Evolutionary conservation across 2,329 filamentous ascomycete species (phyloP), one percentile per base, ranked within the genome.

Genomic region (Chrysoporthe deuterocubensis): DNA sequence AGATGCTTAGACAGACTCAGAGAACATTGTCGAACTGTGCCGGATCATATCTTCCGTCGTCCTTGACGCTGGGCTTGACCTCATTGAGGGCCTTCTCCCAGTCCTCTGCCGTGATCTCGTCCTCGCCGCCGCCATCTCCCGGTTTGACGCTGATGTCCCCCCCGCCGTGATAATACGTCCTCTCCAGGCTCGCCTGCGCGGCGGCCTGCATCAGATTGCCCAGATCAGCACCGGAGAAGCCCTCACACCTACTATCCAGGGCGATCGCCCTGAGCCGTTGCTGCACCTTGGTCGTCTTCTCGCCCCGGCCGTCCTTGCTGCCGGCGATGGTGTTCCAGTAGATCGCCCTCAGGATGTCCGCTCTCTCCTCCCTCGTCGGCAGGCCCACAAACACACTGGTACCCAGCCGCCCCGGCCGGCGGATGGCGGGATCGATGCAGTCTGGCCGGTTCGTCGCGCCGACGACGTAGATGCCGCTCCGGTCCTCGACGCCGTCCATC

Each of bases 381-480:
- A 98, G 81, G 74, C 96, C 94, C 50, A 99, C 91, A 73, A 95
- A 97, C 37, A 98, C 85, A n/a, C 91, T 87, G 0, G 91, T 95
- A 71, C 94, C 95, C 1, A 99, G 85, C 37, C 96, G 90, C 0
- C 96, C 96, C 0, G 96, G 95, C 1, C 96, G 90, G 13, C 98
- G 86, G 89, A 99, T 97, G 1, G 96, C 96, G 1, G 93, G 90
- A 77, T 99, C 96, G 72, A 99, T 98, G 81, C 97, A 97, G 76
- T 98, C 95, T 0, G 95, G 95, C 0, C 96, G 84, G 78, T 99
- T 99, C 2, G 96, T 98, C 0, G 96, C 96, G 34, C 92, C 96
- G 68, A 99, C 93, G 18, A 99, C 91, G 78, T 96, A 98, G 71
- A 99, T 94, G 18, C 95, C 95, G 59, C 89, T 86, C 48, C 96